These are phyloP conservation scores for Globisporangium paddicum DNA, from an alignment of 352 stramenopile genomes.

Conservation along the genomic window DNA sequence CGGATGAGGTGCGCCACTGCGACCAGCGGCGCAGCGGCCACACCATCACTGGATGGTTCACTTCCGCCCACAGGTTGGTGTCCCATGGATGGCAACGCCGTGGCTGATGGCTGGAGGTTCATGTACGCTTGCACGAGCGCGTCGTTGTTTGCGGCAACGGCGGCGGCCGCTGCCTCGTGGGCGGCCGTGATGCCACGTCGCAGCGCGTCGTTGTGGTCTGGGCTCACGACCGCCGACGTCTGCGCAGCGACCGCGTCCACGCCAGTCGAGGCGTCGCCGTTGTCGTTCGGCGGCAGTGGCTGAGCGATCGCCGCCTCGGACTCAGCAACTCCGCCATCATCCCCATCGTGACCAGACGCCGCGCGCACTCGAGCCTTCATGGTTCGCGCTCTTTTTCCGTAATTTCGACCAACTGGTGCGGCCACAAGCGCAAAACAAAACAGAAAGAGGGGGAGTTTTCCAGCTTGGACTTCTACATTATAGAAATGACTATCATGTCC, in stretches of 20 bases:
- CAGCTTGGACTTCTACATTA: no score
- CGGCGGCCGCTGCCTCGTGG: conserved; percentile 7
- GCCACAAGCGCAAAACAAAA: conserved; percentile 11
- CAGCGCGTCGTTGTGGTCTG: conserved; percentile 3
- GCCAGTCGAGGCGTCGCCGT: no score
- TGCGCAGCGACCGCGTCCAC: not conserved
- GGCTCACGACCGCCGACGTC: not conserved
- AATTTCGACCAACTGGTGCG: conserved; percentile 9
- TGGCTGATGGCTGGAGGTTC: conserved; percentile 2
- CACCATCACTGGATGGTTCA: not conserved
- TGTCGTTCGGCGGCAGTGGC: not conserved
- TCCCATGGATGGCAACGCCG: not conserved
- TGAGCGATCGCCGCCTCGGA: not conserved
- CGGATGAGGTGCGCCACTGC: conserved; percentile 5
- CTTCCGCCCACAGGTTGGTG: not conserved
- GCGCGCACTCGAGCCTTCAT: conserved; percentile 9
- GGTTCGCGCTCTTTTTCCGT: conserved; percentile 8
- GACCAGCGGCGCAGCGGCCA: not conserved
- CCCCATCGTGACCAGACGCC: not conserved
- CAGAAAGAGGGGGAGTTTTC: not conserved
- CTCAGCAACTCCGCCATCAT: not conserved
- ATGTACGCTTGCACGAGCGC: conserved; percentile 18
- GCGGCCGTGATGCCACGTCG: conserved; percentile 3
- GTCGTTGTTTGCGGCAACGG: conserved; percentile 8
- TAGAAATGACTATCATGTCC: not conserved